Evolutionary conservation across 805 yeast genomes (phyloP).

Genomic region (Ogataea pini): DNA sequence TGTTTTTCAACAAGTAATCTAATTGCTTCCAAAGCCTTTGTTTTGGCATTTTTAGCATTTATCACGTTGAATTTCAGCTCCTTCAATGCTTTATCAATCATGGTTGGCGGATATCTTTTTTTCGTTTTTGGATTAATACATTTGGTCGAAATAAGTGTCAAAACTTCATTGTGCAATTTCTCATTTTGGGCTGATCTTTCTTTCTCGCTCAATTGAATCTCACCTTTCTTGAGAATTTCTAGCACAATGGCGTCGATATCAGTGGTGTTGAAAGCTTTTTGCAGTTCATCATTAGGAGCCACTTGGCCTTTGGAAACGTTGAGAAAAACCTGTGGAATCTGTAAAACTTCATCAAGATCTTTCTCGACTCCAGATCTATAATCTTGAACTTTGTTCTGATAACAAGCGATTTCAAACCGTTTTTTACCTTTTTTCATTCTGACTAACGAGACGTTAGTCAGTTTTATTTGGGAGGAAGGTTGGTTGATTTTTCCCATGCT

Average conservation of each 20-base stretch:
- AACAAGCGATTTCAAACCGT: conserved; percentile 93
- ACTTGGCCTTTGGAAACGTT: conserved; percentile 95
- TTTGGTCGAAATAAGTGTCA: conserved; percentile 81
- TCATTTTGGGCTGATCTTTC: conserved; percentile 79
- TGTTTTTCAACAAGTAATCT: conserved; percentile 74
- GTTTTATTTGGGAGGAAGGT: conserved; percentile 83
- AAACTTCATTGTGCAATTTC: conserved; percentile 60
- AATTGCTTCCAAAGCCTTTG: conserved; percentile 91
- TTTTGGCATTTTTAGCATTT: conserved; percentile 60
- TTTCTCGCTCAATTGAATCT: conserved; percentile 90
- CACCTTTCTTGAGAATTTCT: conserved; percentile 88
- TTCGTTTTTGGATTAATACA: conserved; percentile 89
- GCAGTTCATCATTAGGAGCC: conserved; percentile 83
- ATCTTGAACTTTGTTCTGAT: conserved; percentile 95
- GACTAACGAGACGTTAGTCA: conserved; percentile 93
- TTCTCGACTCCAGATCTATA: conserved; percentile 87
- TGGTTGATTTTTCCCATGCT: conserved; percentile 61
- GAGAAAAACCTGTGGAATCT: conserved; percentile 89
- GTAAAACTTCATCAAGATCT: conserved; percentile 93
- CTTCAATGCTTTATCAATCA: conserved; percentile 83
- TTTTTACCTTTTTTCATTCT: conserved; percentile 88
- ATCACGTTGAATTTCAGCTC: conserved; percentile 79
- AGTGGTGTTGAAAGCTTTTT: conserved; percentile 70
- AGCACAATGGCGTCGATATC: conserved; percentile 72
- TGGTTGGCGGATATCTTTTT: conserved; percentile 91